Conservation (phyloP, 768 basidiomycete genomes). For the Mycena venus region DNA sequence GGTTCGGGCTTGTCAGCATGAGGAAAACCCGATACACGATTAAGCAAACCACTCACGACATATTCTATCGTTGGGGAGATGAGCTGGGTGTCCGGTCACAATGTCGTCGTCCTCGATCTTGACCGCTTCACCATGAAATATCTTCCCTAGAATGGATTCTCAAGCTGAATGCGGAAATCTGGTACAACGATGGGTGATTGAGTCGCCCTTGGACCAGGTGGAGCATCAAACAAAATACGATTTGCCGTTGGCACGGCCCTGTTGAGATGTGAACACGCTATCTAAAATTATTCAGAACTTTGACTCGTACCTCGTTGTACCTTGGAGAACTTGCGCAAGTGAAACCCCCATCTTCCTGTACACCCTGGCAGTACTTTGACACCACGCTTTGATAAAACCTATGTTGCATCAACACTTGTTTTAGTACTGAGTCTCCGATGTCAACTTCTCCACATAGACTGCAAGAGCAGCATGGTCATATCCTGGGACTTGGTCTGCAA, state of each 20-base stretch:
- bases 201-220: neutral
- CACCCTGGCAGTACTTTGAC: neutral
- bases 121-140: neutral
- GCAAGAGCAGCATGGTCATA: neutral
- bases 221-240: neutral
- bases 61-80: neutral
- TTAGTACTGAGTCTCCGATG: too few species aligned
- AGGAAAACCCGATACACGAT: neutral
- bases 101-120: neutral
- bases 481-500: neutral
- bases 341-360: neutral
- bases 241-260: neutral
- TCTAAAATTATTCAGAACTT: neutral
- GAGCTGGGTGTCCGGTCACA: neutral
- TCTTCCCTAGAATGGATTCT: neutral
- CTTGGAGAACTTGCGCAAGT: neutral
- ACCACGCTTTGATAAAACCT: slow-evolving; percentile 1
- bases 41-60: slow-evolving; percentile 21
- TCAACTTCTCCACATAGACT: too few species aligned
- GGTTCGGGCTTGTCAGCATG: neutral
- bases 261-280: neutral
- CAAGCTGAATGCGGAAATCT: neutral
- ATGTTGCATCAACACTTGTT: too few species aligned
- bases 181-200: neutral
- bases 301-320: neutral